phyloP scores from a whole-genome alignment of 1,139 yeast genomes.

The Zygoascus meyerae region DNA sequence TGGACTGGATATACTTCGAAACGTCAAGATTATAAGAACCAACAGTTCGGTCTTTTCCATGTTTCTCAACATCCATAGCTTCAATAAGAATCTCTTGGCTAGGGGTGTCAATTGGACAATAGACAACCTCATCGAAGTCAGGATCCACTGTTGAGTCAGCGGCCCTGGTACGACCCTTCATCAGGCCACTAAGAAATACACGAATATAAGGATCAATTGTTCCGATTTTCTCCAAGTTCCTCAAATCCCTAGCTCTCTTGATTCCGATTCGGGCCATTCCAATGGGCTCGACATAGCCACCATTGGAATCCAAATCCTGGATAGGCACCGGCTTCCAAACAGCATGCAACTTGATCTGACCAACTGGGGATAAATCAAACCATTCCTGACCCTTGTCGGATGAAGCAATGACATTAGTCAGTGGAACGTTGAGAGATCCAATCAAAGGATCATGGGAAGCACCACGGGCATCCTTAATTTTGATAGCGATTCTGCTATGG shows the following conservation, averaged over 20 bases:
- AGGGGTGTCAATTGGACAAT: constrained; percentile 73
- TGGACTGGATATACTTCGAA: constrained; percentile 59
- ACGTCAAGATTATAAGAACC: constrained; percentile 74
- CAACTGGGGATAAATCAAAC: constrained; percentile 58
- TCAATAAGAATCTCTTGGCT: constrained; percentile 79
- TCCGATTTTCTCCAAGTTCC: constrained; percentile 83
- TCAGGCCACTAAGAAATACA: constrained; percentile 68
- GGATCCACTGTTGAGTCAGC: constrained; percentile 67
- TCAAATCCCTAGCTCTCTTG: constrained; percentile 63
- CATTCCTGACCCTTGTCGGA: constrained; percentile 73
- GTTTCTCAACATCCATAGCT: constrained; percentile 83
- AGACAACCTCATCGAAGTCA: constrained; percentile 76
- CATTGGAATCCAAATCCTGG: constrained; percentile 54
- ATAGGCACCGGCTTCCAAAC: constrained; percentile 84
- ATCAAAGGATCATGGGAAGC: constrained; percentile 56
- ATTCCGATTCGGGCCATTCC: constrained; percentile 80
- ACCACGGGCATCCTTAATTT: constrained; percentile 60
- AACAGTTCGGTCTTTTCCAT: constrained; percentile 73
- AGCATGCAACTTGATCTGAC: constrained; percentile 64
- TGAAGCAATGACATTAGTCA: constrained; percentile 70
- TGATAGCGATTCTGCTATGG: constrained; percentile 58
- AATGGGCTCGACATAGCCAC: constrained; percentile 85
- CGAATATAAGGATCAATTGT: constrained; percentile 89
- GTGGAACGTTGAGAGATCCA: constrained; percentile 39
- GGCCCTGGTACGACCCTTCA: constrained; percentile 73